Evolutionary conservation across 331 rosid species (phyloP).

Genomic region (Phaseolus coccineus): DNA sequence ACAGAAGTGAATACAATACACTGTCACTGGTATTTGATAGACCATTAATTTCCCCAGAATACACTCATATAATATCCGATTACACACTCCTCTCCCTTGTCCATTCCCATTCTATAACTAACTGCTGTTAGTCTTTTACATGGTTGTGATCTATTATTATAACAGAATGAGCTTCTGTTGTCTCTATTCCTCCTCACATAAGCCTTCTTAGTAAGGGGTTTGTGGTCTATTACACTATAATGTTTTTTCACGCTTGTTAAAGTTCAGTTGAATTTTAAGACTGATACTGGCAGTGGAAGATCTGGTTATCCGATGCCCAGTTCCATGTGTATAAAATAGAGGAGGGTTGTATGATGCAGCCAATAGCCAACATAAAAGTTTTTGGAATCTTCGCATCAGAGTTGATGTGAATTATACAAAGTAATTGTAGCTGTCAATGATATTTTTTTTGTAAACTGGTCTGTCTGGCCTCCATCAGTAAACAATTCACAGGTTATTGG

Average conservation of each 20-base stretch:
- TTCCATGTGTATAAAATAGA: not conserved
- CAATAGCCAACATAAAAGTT: not conserved
- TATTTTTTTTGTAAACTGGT: not conserved
- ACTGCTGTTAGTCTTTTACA: not conserved
- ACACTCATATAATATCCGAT: not conserved
- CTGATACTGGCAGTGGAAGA: not conserved
- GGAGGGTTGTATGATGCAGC: not conserved
- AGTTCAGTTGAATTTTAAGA: constrained; percentile 21
- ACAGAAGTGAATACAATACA: not conserved
- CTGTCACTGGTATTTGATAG: not conserved
- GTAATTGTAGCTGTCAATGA: constrained; percentile 8
- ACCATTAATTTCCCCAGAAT: not conserved
- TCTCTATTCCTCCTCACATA: not conserved
- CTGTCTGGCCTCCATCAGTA: constrained; percentile 1
- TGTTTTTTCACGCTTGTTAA: not conserved
- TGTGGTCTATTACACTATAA: not conserved
- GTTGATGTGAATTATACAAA: not conserved
- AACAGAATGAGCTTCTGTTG: not conserved
- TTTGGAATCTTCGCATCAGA: not conserved
- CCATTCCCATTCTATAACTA: not conserved
- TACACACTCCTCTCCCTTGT: not conserved
- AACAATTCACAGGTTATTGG: constrained; percentile 22
- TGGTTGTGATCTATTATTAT: not conserved
- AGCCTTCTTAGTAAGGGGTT: not conserved
- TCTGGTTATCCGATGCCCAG: not conserved